Conservation (phyloP, 1,284 basidiomycete species). For the Gymnopus androsaceus region DNA sequence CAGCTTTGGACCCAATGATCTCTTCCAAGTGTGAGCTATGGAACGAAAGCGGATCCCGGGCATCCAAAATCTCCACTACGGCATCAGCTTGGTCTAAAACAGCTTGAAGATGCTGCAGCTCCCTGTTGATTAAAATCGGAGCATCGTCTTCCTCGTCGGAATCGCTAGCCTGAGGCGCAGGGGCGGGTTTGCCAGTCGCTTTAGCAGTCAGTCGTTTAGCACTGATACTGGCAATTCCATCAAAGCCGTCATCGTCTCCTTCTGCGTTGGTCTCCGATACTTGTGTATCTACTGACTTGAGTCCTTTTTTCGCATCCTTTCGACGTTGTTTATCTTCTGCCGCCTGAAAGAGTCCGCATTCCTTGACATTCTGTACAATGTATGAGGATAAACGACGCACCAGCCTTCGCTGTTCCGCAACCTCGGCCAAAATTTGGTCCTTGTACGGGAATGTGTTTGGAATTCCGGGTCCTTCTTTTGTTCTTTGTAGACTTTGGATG, state of each 20-base stretch:
- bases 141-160: constrained; percentile 55
- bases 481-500: too few relatives aligned
- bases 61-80: constrained; percentile 83
- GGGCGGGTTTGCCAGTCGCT: constrained; percentile 30
- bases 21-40: constrained; percentile 70
- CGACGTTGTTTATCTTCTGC: constrained; percentile 70
- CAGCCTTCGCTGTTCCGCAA: constrained; percentile 75
- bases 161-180: constrained; percentile 32
- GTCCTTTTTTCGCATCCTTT: constrained; percentile 62
- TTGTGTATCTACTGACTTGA: constrained; percentile 30
- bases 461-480: constrained; percentile 87
- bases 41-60: constrained; percentile 77
- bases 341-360: constrained; percentile 37
- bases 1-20: constrained; percentile 44
- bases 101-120: constrained; percentile 67
- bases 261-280: constrained; percentile 31
- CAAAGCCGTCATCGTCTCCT: constrained; percentile 37
- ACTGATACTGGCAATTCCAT: constrained; percentile 45
- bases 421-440: constrained; percentile 92
- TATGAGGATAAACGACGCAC: constrained; percentile 43
- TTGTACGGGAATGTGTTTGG: constrained; percentile 98
- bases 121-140: constrained; percentile 66
- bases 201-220: constrained; percentile 40
- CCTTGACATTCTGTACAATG: background rate
- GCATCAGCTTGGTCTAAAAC: constrained; percentile 85